Base-by-base conservation (phyloP, 2,329 filamentous ascomycete species). In the Neonectria neomacrospora region DNA sequence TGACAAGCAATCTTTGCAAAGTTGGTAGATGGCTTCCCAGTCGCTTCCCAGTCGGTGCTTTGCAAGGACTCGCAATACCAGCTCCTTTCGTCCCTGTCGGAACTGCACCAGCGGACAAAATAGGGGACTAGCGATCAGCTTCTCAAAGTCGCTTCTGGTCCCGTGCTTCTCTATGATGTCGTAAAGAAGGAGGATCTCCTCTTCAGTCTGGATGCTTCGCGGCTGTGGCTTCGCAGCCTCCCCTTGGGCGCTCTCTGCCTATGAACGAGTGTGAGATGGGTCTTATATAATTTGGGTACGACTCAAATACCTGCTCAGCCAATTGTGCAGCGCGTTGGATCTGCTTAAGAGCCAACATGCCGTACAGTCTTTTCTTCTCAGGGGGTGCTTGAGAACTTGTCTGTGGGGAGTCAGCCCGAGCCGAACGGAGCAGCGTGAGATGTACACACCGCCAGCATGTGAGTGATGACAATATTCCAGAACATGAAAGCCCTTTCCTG, bases 401-500 rank as follows among this genome's bases (percentile, higher is more conserved):
- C 83, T 86, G 26, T 18, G 6, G 2, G 23, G 28, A 32, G 48
- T 72, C n/a, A 73, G 69, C 18, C 5, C 9, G 11, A 28, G 16
- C 3, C 8, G 6, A 8, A 37, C 50, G 10, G 4, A 9, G 50
- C 16, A 22, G 8, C 7, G 9, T 16, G 4, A 9, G 10, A 32
- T 16, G 9, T n/a, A 73, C 82, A 70, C 73, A 87, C 85, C 57
- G 86, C 82, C 57, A 87, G 79, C 32, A 87, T 70, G 63, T 85
- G 82, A 0, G 84, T 87, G 16, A 85, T 78, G 20, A 81, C 76
- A 66, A 88, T 86, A 64, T 84, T 87, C 80, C 82, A 85, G 64
- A 86, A 87, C 73, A 86, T 77, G 59, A 82, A 83, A 2, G 76
- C 76, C 30, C 82, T 77, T 22, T 87, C 83, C 28, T 79, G 75